Evolutionary conservation across 305 asterid genomes (phyloP).

Genomic region (Fraxinus floribunda): DNA sequence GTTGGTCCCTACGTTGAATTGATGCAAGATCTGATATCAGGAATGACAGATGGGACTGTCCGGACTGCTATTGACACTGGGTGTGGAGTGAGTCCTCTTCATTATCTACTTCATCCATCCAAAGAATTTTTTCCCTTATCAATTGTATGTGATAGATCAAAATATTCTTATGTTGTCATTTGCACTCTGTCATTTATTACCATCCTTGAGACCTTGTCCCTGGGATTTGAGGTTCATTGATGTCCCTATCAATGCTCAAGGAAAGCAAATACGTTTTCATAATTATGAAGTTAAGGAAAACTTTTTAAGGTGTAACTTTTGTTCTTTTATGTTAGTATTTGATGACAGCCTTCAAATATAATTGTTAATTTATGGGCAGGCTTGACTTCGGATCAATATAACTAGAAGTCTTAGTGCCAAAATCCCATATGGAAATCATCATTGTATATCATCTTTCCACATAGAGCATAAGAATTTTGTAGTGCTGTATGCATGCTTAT

Average conservation of each 20-base stretch:
- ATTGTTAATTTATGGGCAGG: not conserved
- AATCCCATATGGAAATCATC: not conserved
- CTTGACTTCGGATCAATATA: not conserved
- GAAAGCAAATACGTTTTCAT: not conserved
- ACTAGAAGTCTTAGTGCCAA: not conserved
- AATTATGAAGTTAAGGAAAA: not conserved
- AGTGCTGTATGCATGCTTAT: not conserved
- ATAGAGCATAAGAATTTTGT: not conserved
- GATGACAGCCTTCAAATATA: not conserved
- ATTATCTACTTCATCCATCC: not conserved
- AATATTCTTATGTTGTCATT: not conserved
- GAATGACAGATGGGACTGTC: conserved; percentile 77
- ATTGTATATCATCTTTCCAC: not conserved
- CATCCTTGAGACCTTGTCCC: not conserved
- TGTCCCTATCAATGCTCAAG: not conserved
- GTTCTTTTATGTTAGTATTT: not conserved
- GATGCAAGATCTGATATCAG: conserved; percentile 67
- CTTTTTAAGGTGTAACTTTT: not conserved
- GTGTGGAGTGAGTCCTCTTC: conserved; percentile 74
- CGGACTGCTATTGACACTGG: conserved; percentile 95
- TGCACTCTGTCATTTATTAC: not conserved
- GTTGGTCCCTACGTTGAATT: conserved; percentile 44
- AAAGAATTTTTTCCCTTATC: not conserved
- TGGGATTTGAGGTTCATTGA: not conserved
- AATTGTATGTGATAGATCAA: not conserved